Base-by-base conservation (phyloP, 495 filamentous ascomycete species). In the Tuber brumale region DNA sequence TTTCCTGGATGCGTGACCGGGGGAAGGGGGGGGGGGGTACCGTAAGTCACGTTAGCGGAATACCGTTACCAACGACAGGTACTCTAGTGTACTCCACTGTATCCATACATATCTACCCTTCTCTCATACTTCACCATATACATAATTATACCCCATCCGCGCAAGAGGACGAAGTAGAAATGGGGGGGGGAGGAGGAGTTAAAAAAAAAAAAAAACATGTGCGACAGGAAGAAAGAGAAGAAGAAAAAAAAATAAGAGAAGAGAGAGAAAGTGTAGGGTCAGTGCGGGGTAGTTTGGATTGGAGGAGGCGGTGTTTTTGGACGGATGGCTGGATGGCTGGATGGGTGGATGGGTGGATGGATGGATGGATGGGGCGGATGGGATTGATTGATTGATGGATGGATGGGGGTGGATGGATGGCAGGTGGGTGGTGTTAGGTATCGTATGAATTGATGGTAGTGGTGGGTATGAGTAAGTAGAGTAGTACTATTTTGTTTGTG, bases 141-240 rank as follows among this genome's bases (percentile, higher is more conserved):
- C 7, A n/a, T 51, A 9, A 51, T 46, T 19, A 14, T 46, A 46
- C 44, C 18, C 44, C 16, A 46, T 5, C 16, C 16, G 0, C 18
- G 18, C 44, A 27, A 37, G 37, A 37, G 37, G 3, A 3, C 1
- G 48, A 57, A 12, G 23, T 27, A 8, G 48, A 57, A 27, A 23
- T 7, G 3, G 23, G 61, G 72, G 85, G 84, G 69, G 85, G 83
- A 39, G 84, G 85, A 70, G 84, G 85, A 35, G 85, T 80, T 76
- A 87, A 86, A 46, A 81, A 74, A 45, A 72, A 78, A 87, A 86
- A 46, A 82, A 74, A 70, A 76, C 77, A 79, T 79, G 78, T 79
- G 78, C 76, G 78, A 79, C 76, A 79, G 78, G 76, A 71, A 76
- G 43, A 70, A 73, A 75, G 3, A 10, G 23, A 5, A 6, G n/a